Percentiles rank a stretch among this genome's conserved stretches.
These are phyloP conservation scores for Suillus decipiens DNA, from an alignment of 768 basidiomycete species.

Conservation along the genomic window DNA sequence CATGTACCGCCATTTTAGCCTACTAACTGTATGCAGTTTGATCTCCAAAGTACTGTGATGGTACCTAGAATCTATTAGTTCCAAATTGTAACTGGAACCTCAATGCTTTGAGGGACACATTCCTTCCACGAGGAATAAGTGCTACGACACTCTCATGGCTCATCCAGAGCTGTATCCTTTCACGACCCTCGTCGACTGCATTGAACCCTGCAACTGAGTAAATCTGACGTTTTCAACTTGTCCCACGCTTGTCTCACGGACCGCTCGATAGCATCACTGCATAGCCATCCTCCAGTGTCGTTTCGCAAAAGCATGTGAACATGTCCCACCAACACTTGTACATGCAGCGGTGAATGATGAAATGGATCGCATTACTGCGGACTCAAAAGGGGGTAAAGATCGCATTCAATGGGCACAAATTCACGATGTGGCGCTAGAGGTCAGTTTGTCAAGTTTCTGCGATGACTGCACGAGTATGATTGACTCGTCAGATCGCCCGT, in stretches of 20 bases:
- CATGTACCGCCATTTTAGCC: slow-evolving; percentile 16
- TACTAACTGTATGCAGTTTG: slow-evolving; percentile 43
- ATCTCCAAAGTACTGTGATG: slow-evolving; percentile 43
- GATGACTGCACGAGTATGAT: slow-evolving; percentile 41
- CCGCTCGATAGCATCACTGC: slow-evolving; percentile 32
- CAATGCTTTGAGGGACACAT: slow-evolving; percentile 31
- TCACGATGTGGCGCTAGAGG: slow-evolving; percentile 61
- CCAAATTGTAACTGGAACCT: slow-evolving; percentile 25
- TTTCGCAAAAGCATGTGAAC: slow-evolving; percentile 52
- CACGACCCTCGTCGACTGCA: slow-evolving; percentile 50
- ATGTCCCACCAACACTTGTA: slow-evolving; percentile 45
- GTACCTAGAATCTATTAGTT: slow-evolving; percentile 29
- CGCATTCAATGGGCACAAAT: slow-evolving; percentile 68
- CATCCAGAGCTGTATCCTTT: slow-evolving; percentile 49
- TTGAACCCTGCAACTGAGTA: slow-evolving; percentile 40
- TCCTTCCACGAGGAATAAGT: slow-evolving; percentile 41
- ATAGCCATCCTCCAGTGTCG: slow-evolving; percentile 43
- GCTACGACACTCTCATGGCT: slow-evolving; percentile 51
- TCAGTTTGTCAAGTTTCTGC: slow-evolving; percentile 50
- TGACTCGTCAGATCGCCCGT: slow-evolving; percentile 54
- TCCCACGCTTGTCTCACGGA: slow-evolving; percentile 39
- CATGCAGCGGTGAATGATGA: slow-evolving; percentile 57
- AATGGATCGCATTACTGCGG: slow-evolving; percentile 60
- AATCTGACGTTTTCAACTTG: neutral
- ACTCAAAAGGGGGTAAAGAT: slow-evolving; percentile 60